Conservation (phyloP, 2,329 filamentous ascomycete genomes). For the Alternaria conjuncta region DNA sequence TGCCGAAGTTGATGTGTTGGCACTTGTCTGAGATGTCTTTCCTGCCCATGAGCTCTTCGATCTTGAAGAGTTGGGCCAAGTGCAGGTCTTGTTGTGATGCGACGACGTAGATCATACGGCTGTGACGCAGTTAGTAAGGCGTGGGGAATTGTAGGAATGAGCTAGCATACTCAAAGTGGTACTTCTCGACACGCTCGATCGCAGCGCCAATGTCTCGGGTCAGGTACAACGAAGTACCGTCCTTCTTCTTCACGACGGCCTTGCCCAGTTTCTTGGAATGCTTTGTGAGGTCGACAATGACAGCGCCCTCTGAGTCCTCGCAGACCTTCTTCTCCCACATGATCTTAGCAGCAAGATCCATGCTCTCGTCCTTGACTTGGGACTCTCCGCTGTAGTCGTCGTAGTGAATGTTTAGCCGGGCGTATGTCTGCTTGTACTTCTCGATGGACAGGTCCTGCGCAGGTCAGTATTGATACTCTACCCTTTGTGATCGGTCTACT, state of each 20-base stretch:
- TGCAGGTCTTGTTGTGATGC: conserved; percentile 70
- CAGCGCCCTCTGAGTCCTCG: conserved; percentile 69
- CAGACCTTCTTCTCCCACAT: conserved; percentile 67
- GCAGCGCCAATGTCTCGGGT: conserved; percentile 73
- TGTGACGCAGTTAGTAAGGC: not conserved
- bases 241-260: conserved; percentile 70
- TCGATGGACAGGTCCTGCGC: conserved; percentile 64
- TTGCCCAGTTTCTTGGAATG: conserved; percentile 73
- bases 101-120: conserved; percentile 71
- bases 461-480: conserved; percentile 8
- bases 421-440: conserved; percentile 69
- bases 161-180: conserved; percentile 60
- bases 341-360: conserved; percentile 64
- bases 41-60: conserved; percentile 66
- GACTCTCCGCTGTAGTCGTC: conserved; percentile 74
- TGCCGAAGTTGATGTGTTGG: conserved; percentile 70
- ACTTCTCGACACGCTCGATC: conserved; percentile 66
- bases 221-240: conserved; percentile 72
- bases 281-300: conserved; percentile 73
- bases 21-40: conserved; percentile 66
- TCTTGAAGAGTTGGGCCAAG: conserved; percentile 69
- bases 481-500: not conserved
- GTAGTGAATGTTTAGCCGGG: conserved; percentile 68
- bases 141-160: not conserved
- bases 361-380: conserved; percentile 67